phyloP scores from a whole-genome alignment of 257 asterid genomes.

The Datura wrightii region DNA sequence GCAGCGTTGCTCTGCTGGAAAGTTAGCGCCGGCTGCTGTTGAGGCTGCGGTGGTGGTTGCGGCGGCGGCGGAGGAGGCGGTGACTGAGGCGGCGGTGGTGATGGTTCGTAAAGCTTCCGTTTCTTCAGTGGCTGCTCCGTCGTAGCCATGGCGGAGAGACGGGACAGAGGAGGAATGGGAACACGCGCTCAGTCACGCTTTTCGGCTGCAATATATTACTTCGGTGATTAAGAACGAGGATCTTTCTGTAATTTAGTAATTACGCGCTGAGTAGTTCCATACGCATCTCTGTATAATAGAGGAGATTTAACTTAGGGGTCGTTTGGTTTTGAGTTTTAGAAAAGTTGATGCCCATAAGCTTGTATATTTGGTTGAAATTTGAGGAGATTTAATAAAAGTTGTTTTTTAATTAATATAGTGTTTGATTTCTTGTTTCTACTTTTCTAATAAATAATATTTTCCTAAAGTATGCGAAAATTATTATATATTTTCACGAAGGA shows the following conservation, averaged over 20 bases:
- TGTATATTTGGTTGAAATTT: background rate
- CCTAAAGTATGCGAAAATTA: background rate
- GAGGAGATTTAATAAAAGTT: background rate
- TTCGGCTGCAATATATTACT: slow-evolving; percentile 20
- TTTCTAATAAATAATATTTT: background rate
- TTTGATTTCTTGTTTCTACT: background rate
- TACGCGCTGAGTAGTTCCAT: too few species aligned
- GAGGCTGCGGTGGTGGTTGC: slow-evolving; percentile 58
- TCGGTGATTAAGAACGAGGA: background rate
- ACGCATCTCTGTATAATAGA: background rate
- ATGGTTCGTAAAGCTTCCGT: slow-evolving; percentile 53
- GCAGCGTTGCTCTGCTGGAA: slow-evolving; percentile 5
- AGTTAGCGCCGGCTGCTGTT: background rate
- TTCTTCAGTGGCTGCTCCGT: slow-evolving; percentile 65
- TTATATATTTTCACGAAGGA: background rate
- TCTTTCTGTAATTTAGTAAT: slow-evolving; percentile 3
- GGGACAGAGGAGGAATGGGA: slow-evolving; percentile 14
- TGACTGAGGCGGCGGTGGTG: slow-evolving; percentile 48
- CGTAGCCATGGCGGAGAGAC: slow-evolving; percentile 43
- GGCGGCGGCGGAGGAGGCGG: slow-evolving; percentile 53
- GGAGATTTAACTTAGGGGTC: background rate
- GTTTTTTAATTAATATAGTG: too few species aligned
- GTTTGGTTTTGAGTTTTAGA: background rate
- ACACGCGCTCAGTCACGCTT: slow-evolving; percentile 23
- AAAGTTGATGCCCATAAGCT: background rate